Conservation (phyloP, 2,329 filamentous ascomycete genomes). For the Phyllosticta citriasiana region DNA sequence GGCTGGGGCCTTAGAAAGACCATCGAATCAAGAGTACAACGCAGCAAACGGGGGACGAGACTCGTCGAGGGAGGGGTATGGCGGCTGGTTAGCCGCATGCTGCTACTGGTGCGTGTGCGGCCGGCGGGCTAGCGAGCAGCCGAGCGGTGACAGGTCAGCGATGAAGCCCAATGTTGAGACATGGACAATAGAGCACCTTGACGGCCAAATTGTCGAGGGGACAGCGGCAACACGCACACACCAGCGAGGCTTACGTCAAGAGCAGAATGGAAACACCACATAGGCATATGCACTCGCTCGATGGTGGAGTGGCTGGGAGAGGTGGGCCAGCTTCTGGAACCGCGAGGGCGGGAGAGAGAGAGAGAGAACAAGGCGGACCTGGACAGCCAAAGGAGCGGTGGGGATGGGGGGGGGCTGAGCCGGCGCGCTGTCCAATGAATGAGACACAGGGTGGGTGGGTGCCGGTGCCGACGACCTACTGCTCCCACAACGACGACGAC, state of each 20-base stretch:
- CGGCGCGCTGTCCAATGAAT: not conserved
- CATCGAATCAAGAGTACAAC: not conserved
- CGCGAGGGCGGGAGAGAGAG: constrained; percentile 2
- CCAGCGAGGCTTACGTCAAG: not conserved
- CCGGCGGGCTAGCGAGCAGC: not conserved
- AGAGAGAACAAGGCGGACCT: not conserved
- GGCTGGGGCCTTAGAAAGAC: not conserved
- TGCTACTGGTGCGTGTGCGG: not conserved
- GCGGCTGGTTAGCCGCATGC: not conserved
- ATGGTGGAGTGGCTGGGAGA: not conserved
- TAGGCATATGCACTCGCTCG: no score
- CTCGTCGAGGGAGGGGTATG: not conserved
- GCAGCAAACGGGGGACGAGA: not conserved
- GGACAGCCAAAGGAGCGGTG: not conserved
- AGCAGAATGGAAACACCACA: not conserved
- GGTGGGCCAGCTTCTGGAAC: not conserved
- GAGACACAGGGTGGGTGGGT: no score
- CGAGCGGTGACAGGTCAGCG: not conserved
- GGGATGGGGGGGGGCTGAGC: not conserved
- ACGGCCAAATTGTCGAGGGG: not conserved
- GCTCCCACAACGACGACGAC: no score
- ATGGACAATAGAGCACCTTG: not conserved
- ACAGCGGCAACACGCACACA: not conserved
- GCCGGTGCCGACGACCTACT: no score
- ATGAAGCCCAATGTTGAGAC: not conserved